Base-by-base conservation (phyloP, 2,329 filamentous ascomycete genomes). In the Neofusicoccum parvum region DNA sequence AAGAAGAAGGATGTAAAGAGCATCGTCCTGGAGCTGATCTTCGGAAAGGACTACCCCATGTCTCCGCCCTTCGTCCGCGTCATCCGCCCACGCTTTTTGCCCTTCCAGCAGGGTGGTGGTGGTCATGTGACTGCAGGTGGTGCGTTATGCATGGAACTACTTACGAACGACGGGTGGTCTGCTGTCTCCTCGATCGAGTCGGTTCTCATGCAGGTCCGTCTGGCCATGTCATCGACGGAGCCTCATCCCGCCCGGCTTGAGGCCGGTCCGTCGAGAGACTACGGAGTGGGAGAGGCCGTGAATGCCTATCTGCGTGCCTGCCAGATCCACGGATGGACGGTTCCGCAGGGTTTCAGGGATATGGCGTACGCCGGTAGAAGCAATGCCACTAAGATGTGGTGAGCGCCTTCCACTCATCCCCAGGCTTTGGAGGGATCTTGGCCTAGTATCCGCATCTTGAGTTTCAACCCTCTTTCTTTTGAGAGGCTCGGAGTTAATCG, bases 51-150 rank as follows among this genome's bases (percentile, higher is more conserved):
- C 56, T 96, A 88, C 69, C 94, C 94, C 0, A 86, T 90, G 72
- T 85, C 87, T 0, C 94, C 94, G 3, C 94, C 94, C 0, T 96
- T 97, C 72, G 87, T 96, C 34, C 89, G 94, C 6, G 88, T 97
- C 15, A 85, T 97, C 62, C 87, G 90, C 5, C 94, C 94, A 1
- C 88, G 90, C 4, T 94, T 97, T 75, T 75, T 94, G 20, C 83
- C 87, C 1, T 94, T 94, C 72, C 74, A 80, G 32, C 71, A 81
- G 4, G 92, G 92, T 4, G 94, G 93, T 20, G 94, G 94, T 27
- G 93, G 93, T 0, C 92, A 97, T 74, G 89, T 97, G 67, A 96
- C 94, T 0, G 80, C 83, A 1, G 94, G 94, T 27, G 94, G 94
- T 1, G 91, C 93, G 1, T 87, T 97, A 79, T 90, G 88, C 76